A percentile compares a stretch with the other conserved stretches of the same genome.
These are phyloP conservation scores for Amoebophrya sp. DNA, from an alignment of 169 alveolate species.

Conservation along the genomic window DNA sequence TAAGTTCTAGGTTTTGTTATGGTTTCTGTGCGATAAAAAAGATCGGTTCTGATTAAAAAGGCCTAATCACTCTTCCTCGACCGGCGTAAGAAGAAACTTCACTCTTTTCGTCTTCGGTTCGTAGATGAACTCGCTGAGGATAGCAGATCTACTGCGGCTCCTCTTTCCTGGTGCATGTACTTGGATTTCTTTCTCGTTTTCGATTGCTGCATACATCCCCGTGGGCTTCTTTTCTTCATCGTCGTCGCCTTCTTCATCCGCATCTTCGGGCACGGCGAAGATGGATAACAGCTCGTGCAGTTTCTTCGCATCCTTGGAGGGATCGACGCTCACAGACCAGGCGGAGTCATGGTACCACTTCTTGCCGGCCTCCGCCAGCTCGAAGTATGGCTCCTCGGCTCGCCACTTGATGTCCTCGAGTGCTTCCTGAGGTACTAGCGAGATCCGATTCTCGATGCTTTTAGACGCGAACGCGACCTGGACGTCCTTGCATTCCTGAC, in stretches of 20 bases:
- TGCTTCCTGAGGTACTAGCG: too few species aligned
- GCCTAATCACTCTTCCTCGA: too few species aligned
- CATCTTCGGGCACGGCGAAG: background rate
- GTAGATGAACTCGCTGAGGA: background rate
- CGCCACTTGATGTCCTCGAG: background rate
- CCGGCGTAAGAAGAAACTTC: too few species aligned
- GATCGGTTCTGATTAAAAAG: too few species aligned
- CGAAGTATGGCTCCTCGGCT: background rate
- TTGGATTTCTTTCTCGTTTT: background rate
- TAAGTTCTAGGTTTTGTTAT: too few species aligned
- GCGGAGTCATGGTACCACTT: background rate
- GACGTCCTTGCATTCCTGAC: background rate
- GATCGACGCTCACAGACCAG: background rate
- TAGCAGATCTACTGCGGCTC: background rate
- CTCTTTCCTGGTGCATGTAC: background rate
- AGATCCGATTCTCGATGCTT: too few species aligned
- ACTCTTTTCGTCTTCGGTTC: too few species aligned
- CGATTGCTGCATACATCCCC: background rate
- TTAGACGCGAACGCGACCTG: background rate
- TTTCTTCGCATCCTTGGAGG: background rate
- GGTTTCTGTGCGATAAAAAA: too few species aligned
- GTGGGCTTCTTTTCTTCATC: background rate
- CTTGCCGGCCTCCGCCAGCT: background rate
- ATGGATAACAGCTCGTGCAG: background rate
- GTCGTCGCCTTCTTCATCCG: background rate